Evolutionary conservation across 176 grass and related monocot genomes (phyloP), one percentile per base, ranked within the genome.

Genomic region (Oryza coarctata): DNA sequence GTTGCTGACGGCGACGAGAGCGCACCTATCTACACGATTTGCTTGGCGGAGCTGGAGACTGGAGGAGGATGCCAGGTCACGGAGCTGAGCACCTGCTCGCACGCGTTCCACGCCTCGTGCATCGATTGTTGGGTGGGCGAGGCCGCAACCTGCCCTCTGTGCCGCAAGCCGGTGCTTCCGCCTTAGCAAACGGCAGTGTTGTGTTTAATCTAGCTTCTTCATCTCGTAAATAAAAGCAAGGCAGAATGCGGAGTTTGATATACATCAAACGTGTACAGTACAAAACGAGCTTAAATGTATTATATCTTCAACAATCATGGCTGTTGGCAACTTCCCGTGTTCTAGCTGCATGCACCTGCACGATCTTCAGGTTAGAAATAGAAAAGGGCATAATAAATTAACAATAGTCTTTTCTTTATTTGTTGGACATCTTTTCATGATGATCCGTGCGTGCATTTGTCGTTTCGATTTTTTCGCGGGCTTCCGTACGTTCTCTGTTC

Each of bases 71-170:
- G 50, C 18, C 38, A 40, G 67, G 50, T 68, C 29, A 47, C 6
- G 67, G 82, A 88, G 82, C 47, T 85, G 57, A 18, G 78, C 62
- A 3, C 40, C 73, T 91, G 82, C 86, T 73, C 71, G 23, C 89
- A 91, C 63, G 78, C 25, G 18, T 88, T 91, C 78, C 86, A 91
- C 74, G 62, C 61, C 36, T 40, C 78, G 67, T 91, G 89, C 50
- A 22, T 91, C 60, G 73, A 82, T 10, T 52, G 23, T 8, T 91
- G 89, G 82, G 62, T 69, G 29, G 26, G 58, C 22, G 71, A 73
- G 43, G 84, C 55, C 3, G 73, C 14, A 44, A 85, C 85, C 52
- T 91, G 89, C 85, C 89, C 89, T 23, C 30, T 88, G 85, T 91
- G 89, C 73, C 82, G 82, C 77, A 44, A 82, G 65, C 85, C 73